A percentile compares a stretch with the other conserved stretches of the same genome.
Conservation (phyloP, 805 yeast genomes). For the Suhomyces sp. region DNA sequence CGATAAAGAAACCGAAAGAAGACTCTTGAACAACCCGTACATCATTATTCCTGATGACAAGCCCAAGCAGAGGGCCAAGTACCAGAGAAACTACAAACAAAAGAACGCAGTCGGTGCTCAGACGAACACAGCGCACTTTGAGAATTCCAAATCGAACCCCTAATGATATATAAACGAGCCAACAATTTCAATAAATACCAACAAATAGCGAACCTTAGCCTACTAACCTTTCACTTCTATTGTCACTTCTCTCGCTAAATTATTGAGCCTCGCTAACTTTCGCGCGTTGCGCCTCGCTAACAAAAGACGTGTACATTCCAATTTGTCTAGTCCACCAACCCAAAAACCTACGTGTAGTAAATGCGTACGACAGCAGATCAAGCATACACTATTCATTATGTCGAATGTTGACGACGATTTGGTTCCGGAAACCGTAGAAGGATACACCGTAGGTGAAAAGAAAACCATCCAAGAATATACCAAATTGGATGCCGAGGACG, state of each 20-base stretch:
- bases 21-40: constrained; percentile 27
- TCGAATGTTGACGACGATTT: constrained; percentile 49
- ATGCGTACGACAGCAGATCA: background rate
- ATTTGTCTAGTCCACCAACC: background rate
- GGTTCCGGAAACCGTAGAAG: constrained; percentile 59
- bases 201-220: background rate
- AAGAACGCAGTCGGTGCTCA: background rate
- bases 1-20: constrained; percentile 26
- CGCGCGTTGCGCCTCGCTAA: background rate
- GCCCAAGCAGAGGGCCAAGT: constrained; percentile 1
- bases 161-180: background rate
- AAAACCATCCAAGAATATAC: constrained; percentile 83
- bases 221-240: background rate
- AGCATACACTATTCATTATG: constrained; percentile 11
- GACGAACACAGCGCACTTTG: background rate
- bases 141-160: background rate
- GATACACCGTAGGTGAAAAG: constrained; percentile 63
- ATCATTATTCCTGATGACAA: constrained; percentile 25
- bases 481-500: constrained; percentile 84
- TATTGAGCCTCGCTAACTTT: too few species aligned
- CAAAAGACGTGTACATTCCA: background rate
- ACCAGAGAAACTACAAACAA: constrained; percentile 1
- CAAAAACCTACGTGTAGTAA: background rate
- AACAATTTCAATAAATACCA: background rate
- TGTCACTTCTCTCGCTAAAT: background rate